Evolutionary conservation across 2,329 filamentous ascomycete species (phyloP).

Genomic region (Cytospora piceae): DNA sequence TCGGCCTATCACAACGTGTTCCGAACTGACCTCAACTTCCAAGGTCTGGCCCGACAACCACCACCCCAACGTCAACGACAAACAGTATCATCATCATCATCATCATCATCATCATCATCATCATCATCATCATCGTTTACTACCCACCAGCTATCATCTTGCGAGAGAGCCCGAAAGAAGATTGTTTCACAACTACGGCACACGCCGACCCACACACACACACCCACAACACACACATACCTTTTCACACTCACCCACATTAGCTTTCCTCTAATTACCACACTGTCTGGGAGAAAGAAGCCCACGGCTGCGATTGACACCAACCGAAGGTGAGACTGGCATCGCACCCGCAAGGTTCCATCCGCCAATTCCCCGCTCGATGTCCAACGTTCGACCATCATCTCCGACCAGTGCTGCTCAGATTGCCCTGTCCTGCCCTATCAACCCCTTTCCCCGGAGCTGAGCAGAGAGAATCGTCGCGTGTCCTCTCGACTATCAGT

Average conservation of each 20-base stretch:
- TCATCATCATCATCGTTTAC: no score
- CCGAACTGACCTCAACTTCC: neutral
- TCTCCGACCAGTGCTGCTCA: neutral
- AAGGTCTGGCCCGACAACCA: neutral
- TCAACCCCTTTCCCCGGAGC: neutral
- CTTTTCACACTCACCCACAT: neutral
- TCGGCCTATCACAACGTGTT: slow-evolving; percentile 7
- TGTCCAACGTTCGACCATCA: neutral
- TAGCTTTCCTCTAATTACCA: neutral
- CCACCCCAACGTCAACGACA: neutral
- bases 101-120: no score
- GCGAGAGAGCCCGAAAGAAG: neutral
- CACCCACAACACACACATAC: neutral
- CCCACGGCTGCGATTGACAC: neutral
- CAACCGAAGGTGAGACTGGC: neutral
- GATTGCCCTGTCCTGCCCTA: neutral
- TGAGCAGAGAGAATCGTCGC: neutral
- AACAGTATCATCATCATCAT: neutral
- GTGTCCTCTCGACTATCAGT: neutral
- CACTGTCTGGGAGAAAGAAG: neutral
- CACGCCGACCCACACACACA: neutral
- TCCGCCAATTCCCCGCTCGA: slow-evolving; percentile 7
- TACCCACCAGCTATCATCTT: neutral
- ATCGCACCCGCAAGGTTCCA: neutral
- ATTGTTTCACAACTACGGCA: neutral